These are phyloP conservation scores for Chlorella sp. DNA, from an alignment of 139 green algal species.

Conservation along the genomic window DNA sequence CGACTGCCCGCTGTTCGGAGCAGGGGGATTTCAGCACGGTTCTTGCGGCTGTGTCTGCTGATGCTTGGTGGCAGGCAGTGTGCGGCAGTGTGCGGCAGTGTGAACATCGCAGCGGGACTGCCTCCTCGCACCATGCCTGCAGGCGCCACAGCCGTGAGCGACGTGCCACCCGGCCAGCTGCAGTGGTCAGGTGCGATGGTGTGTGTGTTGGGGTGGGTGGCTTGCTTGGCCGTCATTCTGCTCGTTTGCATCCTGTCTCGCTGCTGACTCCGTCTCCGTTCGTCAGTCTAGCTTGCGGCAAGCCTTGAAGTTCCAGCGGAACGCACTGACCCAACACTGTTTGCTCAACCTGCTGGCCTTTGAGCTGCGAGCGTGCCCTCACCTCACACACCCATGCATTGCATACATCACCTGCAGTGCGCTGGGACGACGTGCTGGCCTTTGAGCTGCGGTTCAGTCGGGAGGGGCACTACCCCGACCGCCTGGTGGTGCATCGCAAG, in stretches of 20 bases:
- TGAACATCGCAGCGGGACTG: neutral
- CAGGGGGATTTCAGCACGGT: neutral
- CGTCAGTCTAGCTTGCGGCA: no score
- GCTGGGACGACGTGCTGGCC: constrained; percentile 67
- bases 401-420: constrained; percentile 37
- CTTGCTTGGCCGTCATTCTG: no score
- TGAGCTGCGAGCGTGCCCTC: no score
- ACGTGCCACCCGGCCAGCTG: constrained; percentile 10
- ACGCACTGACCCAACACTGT: no score
- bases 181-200: neutral
- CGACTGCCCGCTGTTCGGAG: neutral
- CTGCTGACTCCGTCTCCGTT: no score
- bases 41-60: neutral
- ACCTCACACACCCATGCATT: no score
- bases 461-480: constrained; percentile 51
- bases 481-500: constrained; percentile 80
- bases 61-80: no score
- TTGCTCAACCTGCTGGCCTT: no score
- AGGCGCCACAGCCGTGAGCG: constrained; percentile 24
- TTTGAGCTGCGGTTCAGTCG: constrained; percentile 53
- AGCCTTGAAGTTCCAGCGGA: no score
- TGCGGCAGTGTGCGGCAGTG: no score
- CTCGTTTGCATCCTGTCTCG: no score
- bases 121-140: neutral
- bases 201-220: no score